Conservation (phyloP, 75 land plant species). For the Picea glauca region DNA sequence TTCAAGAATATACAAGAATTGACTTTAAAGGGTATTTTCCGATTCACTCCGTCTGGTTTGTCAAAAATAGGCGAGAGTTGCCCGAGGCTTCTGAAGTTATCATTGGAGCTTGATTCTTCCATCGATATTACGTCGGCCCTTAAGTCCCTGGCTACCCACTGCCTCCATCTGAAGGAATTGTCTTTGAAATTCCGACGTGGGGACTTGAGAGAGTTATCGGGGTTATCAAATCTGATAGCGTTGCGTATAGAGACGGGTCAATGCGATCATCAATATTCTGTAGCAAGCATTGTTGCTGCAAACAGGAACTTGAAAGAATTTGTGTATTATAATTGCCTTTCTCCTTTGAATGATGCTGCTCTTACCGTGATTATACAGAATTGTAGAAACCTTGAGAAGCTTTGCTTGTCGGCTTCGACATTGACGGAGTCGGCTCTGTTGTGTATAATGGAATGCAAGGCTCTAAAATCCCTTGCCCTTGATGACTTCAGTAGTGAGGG, state of each 20-base stretch:
- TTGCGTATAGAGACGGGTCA: conserved; percentile 23
- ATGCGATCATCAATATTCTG: conserved; percentile 16
- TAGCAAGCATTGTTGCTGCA: conserved; percentile 14
- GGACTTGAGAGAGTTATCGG: conserved; percentile 16
- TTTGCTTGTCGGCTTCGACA: conserved; percentile 18
- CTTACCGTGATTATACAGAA: conserved; percentile 13
- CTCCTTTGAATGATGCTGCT: conserved; percentile 23
- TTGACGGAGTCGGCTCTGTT: conserved; percentile 23
- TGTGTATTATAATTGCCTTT: conserved; percentile 1
- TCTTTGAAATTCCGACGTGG: conserved; percentile 25
- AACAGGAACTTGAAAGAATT: conserved; percentile 28
- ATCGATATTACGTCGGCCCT: conserved; percentile 26
- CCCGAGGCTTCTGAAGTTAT: conserved; percentile 16
- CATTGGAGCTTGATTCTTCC: conserved; percentile 14
- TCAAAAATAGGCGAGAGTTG: conserved; percentile 23
- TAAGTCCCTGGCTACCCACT: conserved; percentile 17
- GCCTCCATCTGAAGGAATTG: conserved; percentile 17
- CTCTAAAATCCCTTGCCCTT: conserved; percentile 21
- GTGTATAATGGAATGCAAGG: conserved; percentile 26
- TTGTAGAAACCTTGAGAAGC: conserved; percentile 28
- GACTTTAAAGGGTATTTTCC: conserved; percentile 22
- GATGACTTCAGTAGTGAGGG: conserved; percentile 25
- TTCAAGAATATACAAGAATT: conserved; percentile 26
- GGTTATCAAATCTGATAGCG: conserved; percentile 14
- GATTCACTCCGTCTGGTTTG: conserved; percentile 30